phyloP scores from a whole-genome alignment of 2,329 filamentous ascomycete genomes.

The Aspergillus glaucus region DNA sequence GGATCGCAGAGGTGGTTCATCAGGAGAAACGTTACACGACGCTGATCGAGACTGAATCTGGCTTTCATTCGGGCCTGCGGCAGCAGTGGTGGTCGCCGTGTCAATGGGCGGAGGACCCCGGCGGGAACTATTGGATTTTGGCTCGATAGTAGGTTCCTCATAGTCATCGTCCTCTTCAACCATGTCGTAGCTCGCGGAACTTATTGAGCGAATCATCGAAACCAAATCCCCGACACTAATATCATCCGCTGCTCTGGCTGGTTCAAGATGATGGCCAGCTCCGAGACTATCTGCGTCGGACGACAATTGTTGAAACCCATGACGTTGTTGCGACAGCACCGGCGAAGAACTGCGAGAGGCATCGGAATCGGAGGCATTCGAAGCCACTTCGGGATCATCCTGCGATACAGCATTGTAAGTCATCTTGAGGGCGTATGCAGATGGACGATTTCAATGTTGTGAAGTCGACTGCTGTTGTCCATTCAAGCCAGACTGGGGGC shows the following conservation, averaged over 20 bases:
- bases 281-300: conserved; percentile 27
- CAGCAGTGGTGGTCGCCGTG: conserved; percentile 7
- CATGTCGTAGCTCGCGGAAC: conserved; percentile 38
- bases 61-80: conserved; percentile 1
- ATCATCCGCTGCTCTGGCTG: conserved; percentile 21
- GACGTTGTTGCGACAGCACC: conserved; percentile 9
- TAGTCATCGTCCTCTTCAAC: conserved; percentile 45
- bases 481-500: too few relatives aligned
- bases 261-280: conserved; percentile 20
- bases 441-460: conserved; percentile 1
- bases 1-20: conserved; percentile 30
- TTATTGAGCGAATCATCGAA: conserved; percentile 34
- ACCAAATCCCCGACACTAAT: conserved; percentile 19
- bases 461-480: background rate
- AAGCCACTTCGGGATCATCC: conserved; percentile 33
- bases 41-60: conserved; percentile 11
- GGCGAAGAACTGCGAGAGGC: conserved; percentile 27
- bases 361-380: conserved; percentile 30
- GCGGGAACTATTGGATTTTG: conserved; percentile 18
- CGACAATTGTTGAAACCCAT: conserved; percentile 24
- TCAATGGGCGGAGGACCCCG: conserved; percentile 25
- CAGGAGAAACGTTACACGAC: background rate
- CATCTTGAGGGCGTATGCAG: conserved; percentile 23
- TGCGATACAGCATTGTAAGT: conserved; percentile 40
- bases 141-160: conserved; percentile 28